Evolutionary conservation across 148 eudicot species (phyloP).

Genomic region (Cornus suecica): DNA sequence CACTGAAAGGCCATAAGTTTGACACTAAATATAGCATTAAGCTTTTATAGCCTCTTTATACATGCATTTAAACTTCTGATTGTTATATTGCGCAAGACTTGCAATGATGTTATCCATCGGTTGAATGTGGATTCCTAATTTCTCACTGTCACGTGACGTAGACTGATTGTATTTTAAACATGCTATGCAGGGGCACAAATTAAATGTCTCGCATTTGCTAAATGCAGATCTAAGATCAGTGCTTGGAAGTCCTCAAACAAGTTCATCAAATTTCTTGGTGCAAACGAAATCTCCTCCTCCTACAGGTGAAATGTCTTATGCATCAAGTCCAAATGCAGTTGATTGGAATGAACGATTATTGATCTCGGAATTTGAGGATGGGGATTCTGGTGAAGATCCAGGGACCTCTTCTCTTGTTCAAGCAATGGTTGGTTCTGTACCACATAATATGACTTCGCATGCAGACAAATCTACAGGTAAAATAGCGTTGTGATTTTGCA

Average conservation of each 20-base stretch:
- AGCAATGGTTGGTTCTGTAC: slow-evolving; percentile 1
- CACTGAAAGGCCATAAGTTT: neutral
- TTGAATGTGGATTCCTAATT: slow-evolving; percentile 1
- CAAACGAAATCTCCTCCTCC: slow-evolving; percentile 4
- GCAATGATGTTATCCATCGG: neutral
- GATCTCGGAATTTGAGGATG: slow-evolving; percentile 11
- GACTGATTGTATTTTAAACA: neutral
- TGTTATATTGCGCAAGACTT: neutral
- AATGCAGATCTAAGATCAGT: slow-evolving; percentile 11
- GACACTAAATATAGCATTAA: neutral
- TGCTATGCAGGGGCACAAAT: slow-evolving; percentile 10
- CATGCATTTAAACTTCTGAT: neutral
- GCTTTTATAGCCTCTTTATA: neutral
- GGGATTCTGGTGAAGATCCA: slow-evolving; percentile 13
- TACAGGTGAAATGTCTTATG: slow-evolving; percentile 3
- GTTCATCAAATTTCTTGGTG: slow-evolving; percentile 9
- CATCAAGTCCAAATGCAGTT: slow-evolving; percentile 12
- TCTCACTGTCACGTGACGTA: neutral
- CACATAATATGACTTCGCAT: neutral
- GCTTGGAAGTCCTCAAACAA: slow-evolving; percentile 6
- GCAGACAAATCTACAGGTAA: slow-evolving; percentile 8
- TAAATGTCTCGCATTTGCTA: slow-evolving; percentile 12
- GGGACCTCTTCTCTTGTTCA: slow-evolving; percentile 11
- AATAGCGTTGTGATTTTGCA: neutral
- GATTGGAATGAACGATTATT: slow-evolving; percentile 11